Evolutionary conservation across 176 grass and related monocot genomes (phyloP), one percentile per base, ranked within the genome.

Genomic region (Melocanna baccifera): DNA sequence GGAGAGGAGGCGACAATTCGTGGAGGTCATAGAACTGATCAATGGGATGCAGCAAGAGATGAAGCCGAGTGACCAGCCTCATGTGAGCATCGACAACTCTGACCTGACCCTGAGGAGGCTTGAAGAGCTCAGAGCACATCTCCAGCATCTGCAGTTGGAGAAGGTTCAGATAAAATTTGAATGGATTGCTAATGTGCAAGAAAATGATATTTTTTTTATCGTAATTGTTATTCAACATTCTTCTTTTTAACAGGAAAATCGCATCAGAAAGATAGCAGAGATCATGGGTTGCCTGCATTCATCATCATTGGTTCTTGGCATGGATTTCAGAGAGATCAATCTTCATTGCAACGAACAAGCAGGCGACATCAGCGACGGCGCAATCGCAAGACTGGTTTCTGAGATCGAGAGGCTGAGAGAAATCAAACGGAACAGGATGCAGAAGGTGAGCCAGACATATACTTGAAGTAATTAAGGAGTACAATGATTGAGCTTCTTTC

Each of bases 41-140:
- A 76, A 77, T 18, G 77, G 63, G 43, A 87, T 95, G 43, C 67
- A 82, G 39, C 72, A 71, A 50, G 96, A 98, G 69, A 85, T 98
- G 52, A 86, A 63, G 36, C 89, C 87, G 0, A 29, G 22, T 12
- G 86, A 86, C 19, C 75, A 62, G 5, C 67, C 57, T 4, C 61
- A 10, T 0, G 9, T 37, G 12, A 20, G 12, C 59, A 59, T 83
- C 7, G 86, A 91, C n/a, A 14, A 73, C 66, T 77, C 86, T 29
- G 83, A 93, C 84, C 86, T 98, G 37, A 92, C 93, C 70, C 47
- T 81, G 3, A 80, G 86, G 16, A 93, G 75, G 61, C 85, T 95
- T 10, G 80, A 88, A 15, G 87, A 94, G 42, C 88, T 95, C 36
- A 85, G 83, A 80, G 79, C 84, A 13, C 67, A 89, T 1, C 88